Base-by-base conservation (phyloP, 2,329 filamentous ascomycete species). In the Aphanocladium album region DNA sequence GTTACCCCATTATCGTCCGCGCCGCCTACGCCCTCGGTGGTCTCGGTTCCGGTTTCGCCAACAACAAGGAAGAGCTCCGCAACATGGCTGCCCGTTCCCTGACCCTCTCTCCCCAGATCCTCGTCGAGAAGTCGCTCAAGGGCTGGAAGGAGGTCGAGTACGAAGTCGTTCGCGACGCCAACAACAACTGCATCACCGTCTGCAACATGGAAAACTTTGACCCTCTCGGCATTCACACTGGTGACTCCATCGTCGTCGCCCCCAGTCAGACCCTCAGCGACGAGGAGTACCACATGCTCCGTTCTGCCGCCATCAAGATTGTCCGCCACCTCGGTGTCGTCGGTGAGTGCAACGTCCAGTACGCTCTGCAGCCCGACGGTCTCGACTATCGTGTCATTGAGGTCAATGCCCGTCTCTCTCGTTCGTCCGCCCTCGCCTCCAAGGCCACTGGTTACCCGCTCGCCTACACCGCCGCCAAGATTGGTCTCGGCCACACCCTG, bases 141-240 rank as follows among this genome's bases (percentile, higher is more conserved):
- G 95, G 95, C 75, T 99, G 95, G 95, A 99, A 99, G 79, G 95
- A 99, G 77, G 89, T 97, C 55, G 95, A 99, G 77, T 99, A 98
- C 72, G 95, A 98, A 77, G 95, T 98, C 61, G 95, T 98, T 64
- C 90, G 95, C 69, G 95, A 99, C 76, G 93, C 91, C 58, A 88
- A 90, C 75, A 96, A 98, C 83, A 99, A 99, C 84, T 98, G 95
- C 75, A 98, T 98, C 71, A 98, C 93, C 3, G 93, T 98, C 68
- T 98, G 93, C 83, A 98, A 76, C 70, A 77, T 77, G 74, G 74
- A 77, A 67, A 98, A 98, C 83, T 98, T 98, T 70, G 95, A 98
- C 72, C 95, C 95, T 66, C 86, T 99, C 41, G 95, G 95, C 71
- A 96, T 96, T 60, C 95, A 99, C 78, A 99, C 95, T 51, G 95